A percentile compares a stretch with the other conserved stretches of the same genome.
Evolutionary conservation across 225 moss, liverwort and hornwort species (phyloP).

Genomic region (Ulota crispa): DNA sequence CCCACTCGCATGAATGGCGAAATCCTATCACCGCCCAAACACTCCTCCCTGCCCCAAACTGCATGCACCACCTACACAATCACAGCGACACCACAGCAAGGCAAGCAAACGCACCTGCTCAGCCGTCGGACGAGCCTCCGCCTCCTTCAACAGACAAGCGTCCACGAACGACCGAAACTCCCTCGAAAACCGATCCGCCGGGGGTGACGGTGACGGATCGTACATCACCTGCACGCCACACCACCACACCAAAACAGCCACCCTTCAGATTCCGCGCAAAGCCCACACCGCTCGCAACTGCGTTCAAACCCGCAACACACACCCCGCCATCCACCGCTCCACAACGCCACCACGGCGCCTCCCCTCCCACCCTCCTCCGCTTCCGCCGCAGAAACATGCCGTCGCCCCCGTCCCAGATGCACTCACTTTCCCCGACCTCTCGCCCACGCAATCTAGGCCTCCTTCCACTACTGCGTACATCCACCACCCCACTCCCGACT

Average conservation of each 20-base stretch:
- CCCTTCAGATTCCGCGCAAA: neutral
- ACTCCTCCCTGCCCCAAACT: neutral
- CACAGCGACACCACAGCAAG: neutral
- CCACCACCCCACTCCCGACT: neutral
- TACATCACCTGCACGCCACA: constrained; percentile 76
- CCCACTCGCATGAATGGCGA: too few relatives aligned
- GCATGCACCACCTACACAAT: neutral
- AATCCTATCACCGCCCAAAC: too few relatives aligned
- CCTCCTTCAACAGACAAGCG: constrained; percentile 84
- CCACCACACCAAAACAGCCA: neutral
- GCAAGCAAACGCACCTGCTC: constrained; percentile 62
- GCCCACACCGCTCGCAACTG: neutral
- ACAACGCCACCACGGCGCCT: neutral
- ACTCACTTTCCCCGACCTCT: neutral
- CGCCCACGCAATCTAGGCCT: neutral
- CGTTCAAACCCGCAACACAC: neutral
- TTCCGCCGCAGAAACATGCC: neutral
- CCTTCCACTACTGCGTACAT: neutral
- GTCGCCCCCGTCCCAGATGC: neutral
- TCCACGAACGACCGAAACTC: constrained; percentile 98
- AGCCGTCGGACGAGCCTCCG: constrained; percentile 83
- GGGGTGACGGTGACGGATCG: constrained; percentile 94
- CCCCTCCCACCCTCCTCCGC: neutral
- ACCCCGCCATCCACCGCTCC: neutral
- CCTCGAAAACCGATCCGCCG: constrained; percentile 85